Conservation (phyloP, 129 eudicot genomes). For the Sambucus nigra region DNA sequence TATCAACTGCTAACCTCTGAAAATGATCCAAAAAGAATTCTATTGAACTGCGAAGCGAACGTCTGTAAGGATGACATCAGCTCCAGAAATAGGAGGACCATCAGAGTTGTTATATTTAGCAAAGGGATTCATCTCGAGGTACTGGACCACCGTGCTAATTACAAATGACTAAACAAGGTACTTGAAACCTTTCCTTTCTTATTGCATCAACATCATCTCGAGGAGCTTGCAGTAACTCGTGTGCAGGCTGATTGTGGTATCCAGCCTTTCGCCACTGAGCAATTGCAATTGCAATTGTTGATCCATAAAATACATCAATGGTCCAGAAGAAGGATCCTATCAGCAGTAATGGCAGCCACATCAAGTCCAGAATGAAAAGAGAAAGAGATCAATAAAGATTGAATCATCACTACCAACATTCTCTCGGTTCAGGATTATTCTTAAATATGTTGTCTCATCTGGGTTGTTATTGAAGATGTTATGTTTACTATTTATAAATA, state of each 20-base stretch:
- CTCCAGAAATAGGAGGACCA: conserved; percentile 59
- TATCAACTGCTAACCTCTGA: conserved; percentile 29
- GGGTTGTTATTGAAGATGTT: conserved; percentile 96
- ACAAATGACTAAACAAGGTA: conserved; percentile 87
- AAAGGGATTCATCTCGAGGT: conserved; percentile 93
- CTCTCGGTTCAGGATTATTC: conserved; percentile 93
- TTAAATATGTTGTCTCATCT: conserved; percentile 95
- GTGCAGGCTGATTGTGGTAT: conserved; percentile 83
- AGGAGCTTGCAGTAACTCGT: conserved; percentile 83
- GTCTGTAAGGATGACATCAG: conserved; percentile 97
- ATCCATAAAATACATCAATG: conserved; percentile 81
- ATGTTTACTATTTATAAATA: too few relatives aligned
- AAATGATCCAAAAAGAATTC: conserved; percentile 20
- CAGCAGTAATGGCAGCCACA: conserved; percentile 87
- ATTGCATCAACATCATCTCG: conserved; percentile 75
- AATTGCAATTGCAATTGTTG: too few relatives aligned
- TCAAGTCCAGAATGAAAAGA: conserved; percentile 86
- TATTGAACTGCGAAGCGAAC: conserved; percentile 91
- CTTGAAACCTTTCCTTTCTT: conserved; percentile 81
- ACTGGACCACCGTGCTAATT: conserved; percentile 96
- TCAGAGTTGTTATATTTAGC: conserved; percentile 91
- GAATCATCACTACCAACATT: conserved; percentile 98
- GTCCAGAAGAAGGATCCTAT: conserved; percentile 86
- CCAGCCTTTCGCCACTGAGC: conserved; percentile 99
- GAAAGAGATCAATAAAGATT: conserved; percentile 86